Percentiles rank a stretch among this genome's conserved stretches.
phyloP scores from a whole-genome alignment of 495 filamentous ascomycete genomes.

The Viridothelium virens region DNA sequence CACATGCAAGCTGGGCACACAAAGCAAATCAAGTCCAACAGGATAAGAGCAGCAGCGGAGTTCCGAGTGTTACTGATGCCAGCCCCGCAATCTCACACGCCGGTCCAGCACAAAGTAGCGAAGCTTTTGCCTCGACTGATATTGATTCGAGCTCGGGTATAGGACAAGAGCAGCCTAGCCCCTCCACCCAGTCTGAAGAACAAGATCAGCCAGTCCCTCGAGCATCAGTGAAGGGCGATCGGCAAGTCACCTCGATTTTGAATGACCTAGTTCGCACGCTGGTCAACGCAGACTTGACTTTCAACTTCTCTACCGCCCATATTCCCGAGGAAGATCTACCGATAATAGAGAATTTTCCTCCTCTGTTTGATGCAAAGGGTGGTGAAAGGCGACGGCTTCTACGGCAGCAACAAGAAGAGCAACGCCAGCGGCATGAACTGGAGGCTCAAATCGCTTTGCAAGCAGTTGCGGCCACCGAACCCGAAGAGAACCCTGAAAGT shows the following conservation, averaged over 20 bases:
- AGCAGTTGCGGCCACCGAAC: slow-evolving; percentile 26
- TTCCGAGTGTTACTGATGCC: slow-evolving; percentile 67
- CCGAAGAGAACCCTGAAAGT: slow-evolving; percentile 49
- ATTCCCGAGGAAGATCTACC: slow-evolving; percentile 48
- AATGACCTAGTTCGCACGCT: neutral
- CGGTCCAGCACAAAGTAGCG: slow-evolving; percentile 21
- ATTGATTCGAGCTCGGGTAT: slow-evolving; percentile 1
- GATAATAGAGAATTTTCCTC: slow-evolving; percentile 57
- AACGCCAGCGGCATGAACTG: slow-evolving; percentile 45
- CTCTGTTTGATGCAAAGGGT: slow-evolving; percentile 71
- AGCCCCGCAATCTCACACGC: slow-evolving; percentile 68
- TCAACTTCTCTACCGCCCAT: slow-evolving; percentile 48
- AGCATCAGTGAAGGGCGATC: neutral
- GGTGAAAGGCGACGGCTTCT: slow-evolving; percentile 66
- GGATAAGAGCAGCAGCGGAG: slow-evolving; percentile 65
- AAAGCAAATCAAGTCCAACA: slow-evolving; percentile 61
- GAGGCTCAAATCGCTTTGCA: slow-evolving; percentile 52
- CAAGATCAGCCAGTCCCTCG: neutral
- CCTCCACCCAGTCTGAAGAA: neutral
- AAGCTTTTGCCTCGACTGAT: neutral
- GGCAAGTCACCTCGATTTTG: neutral
- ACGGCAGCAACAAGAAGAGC: slow-evolving; percentile 52
- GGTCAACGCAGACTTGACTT: slow-evolving; percentile 47
- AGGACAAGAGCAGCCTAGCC: slow-evolving; percentile 11
- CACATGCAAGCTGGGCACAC: slow-evolving; percentile 87